Base-by-base conservation (phyloP, 768 basidiomycete species). In the Boletus pseudo-olivaceus region DNA sequence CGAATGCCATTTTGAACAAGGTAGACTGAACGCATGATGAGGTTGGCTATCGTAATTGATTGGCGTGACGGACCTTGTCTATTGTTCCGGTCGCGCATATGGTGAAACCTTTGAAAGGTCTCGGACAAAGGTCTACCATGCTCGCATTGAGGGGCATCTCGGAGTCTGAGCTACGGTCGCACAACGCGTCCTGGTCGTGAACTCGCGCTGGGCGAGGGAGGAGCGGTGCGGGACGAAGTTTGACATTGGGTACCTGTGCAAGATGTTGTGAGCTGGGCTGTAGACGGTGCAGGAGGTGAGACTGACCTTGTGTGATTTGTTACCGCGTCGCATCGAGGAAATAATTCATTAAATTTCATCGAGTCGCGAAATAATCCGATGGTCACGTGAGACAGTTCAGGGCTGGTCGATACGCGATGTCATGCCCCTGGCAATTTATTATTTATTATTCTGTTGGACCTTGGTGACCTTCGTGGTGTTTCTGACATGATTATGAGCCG, bases 201-300 rank as follows among this genome's bases (percentile, higher is more conserved):
- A 23, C 53, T 60, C 49, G 53, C 0, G 47, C 20, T 1, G 43
- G 64, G 63, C 57, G 54, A 64, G 56, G 45, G 62, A 68, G 56
- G 33, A 69, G 69, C 52, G 76, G 77, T 12, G 82, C 82, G 4
- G 89, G 89, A 19, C 90, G 83, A 56, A 92, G 79, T 58, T 86
- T 90, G 57, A 91, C 90, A 74, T 87, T 87, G 3, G 90, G 89
- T 15, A 92, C 88, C 89, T 91, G 55, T 27, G 23, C 5, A 49
- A 43, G n/a, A 17, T 10, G 7, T 38, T 11, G 39, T 55, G 17
- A 41, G 10, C 20, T 14, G 23, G 7, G 26, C 7, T 23, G 19
- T 17, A 9, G 38, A 27, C 4, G 0, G 11, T 27, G 37, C 8
- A 12, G 17, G 19, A 29, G 23, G 47, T 3, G 30, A 2, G 38